Percentiles rank a stretch among this genome's conserved stretches.
Evolutionary conservation across 75 land plant species (phyloP).

Genomic region (Isoetes taiwanensis): DNA sequence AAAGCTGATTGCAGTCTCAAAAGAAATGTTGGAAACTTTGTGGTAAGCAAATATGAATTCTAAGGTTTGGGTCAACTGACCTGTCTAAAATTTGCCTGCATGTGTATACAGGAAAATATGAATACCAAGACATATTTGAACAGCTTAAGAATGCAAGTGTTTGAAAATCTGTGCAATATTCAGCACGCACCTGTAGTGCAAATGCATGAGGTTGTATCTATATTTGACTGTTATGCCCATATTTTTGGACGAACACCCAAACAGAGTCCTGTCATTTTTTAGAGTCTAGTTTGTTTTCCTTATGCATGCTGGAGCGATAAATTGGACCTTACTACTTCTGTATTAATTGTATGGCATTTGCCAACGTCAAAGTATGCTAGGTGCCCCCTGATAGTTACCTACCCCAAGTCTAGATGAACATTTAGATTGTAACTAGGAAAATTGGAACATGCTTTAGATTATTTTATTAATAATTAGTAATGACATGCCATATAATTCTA

Average conservation of each 20-base stretch:
- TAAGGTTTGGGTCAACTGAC: not conserved
- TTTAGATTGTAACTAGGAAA: conserved; percentile 73
- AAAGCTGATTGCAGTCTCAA: conserved; percentile 68
- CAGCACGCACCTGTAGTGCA: conserved; percentile 96
- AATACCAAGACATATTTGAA: conserved; percentile 85
- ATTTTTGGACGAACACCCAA: too few relatives aligned
- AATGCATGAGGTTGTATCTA: conserved; percentile 73
- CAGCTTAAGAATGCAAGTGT: conserved; percentile 71
- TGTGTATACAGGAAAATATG: conserved; percentile 58
- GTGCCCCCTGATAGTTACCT: conserved; percentile 97
- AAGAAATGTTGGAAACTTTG: conserved; percentile 37
- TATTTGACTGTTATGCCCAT: not conserved
- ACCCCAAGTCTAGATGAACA: conserved; percentile 89
- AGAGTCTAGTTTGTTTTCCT: too few relatives aligned
- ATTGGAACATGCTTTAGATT: not conserved
- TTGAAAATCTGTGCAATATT: conserved; percentile 72
- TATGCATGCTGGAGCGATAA: not conserved
- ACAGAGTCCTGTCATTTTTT: too few relatives aligned
- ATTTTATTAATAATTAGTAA: not conserved
- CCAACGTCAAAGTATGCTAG: too few relatives aligned
- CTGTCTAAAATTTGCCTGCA: not conserved
- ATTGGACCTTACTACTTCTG: not conserved
- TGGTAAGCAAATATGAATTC: conserved; percentile 31
- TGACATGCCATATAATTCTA: conserved; percentile 18
- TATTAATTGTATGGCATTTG: not conserved